Percentiles rank a stretch among this genome's conserved stretches.
phyloP scores from a whole-genome alignment of 2,329 filamentous ascomycete species.

The Pseudogymnoascus sp. region DNA sequence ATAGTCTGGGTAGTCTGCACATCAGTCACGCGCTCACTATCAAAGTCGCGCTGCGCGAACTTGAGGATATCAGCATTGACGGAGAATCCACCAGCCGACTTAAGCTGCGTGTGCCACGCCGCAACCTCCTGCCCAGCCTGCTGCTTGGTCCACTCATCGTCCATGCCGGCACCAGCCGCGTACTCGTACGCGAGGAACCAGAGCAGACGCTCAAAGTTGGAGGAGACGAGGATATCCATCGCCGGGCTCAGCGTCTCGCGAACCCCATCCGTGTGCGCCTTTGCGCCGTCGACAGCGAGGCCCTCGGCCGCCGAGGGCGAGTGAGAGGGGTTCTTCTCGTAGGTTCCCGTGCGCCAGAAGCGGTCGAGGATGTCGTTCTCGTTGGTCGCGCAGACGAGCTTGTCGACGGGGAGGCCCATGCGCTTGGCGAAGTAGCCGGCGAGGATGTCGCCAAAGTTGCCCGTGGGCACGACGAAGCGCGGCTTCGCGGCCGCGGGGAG shows the following conservation, averaged over 20 bases:
- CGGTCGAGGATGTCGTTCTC: slow-evolving; percentile 95
- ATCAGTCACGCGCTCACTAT: slow-evolving; percentile 66
- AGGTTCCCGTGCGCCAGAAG: slow-evolving; percentile 85
- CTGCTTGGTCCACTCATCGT: slow-evolving; percentile 57
- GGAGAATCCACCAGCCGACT: slow-evolving; percentile 71
- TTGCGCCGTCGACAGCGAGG: slow-evolving; percentile 46
- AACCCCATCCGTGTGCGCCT: slow-evolving; percentile 62
- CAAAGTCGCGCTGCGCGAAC: slow-evolving; percentile 65
- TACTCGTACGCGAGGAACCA: slow-evolving; percentile 85
- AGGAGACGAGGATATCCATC: slow-evolving; percentile 95
- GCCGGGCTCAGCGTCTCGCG: slow-evolving; percentile 90
- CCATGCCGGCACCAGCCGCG: slow-evolving; percentile 49
- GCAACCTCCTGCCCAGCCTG: slow-evolving; percentile 69
- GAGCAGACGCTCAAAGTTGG: slow-evolving; percentile 91
- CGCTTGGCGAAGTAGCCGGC: slow-evolving; percentile 85
- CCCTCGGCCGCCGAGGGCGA: slow-evolving; percentile 49
- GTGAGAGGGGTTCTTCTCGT: slow-evolving; percentile 71
- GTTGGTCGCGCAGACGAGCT: slow-evolving; percentile 88
- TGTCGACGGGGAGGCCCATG: slow-evolving; percentile 83
- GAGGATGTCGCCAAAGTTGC: slow-evolving; percentile 94
- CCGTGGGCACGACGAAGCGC: slow-evolving; percentile 84
- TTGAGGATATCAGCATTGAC: slow-evolving; percentile 68
- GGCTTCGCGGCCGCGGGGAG: slow-evolving; percentile 49
- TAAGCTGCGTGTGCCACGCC: slow-evolving; percentile 71
- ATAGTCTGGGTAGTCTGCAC: slow-evolving; percentile 62